Percentiles rank a stretch among this genome's conserved stretches.
Evolutionary conservation across 257 asterid species (phyloP).

Genomic region (Coffea eugenioides): DNA sequence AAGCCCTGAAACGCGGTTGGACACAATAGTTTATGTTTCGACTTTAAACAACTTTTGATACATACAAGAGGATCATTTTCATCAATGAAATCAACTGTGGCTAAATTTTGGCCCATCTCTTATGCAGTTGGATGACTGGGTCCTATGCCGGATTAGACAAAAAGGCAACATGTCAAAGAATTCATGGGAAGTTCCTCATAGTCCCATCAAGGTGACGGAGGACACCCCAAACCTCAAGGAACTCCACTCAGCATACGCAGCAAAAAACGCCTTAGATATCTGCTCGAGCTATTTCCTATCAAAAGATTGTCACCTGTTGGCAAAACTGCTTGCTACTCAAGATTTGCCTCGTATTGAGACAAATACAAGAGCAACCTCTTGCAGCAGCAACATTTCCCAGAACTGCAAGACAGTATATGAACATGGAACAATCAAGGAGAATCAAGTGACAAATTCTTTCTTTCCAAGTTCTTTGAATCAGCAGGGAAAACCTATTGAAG

Average conservation of each 20-base stretch:
- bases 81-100: background rate
- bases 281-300: conserved; percentile 40
- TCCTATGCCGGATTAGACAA: conserved; percentile 51
- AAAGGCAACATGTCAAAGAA: conserved; percentile 85
- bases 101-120: background rate
- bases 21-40: background rate
- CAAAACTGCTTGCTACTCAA: conserved; percentile 35
- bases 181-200: conserved; percentile 24
- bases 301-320: conserved; percentile 37
- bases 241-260: conserved; percentile 17
- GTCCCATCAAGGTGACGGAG: conserved; percentile 19
- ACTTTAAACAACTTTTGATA: background rate
- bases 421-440: background rate
- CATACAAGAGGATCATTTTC: background rate
- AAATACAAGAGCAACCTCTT: conserved; percentile 22
- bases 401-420: background rate
- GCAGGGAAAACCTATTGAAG: conserved; percentile 10
- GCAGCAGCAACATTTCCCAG: conserved; percentile 9
- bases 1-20: background rate
- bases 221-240: conserved; percentile 22
- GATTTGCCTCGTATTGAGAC: conserved; percentile 25
- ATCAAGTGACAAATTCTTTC: conserved; percentile 6
- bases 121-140: conserved; percentile 71
- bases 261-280: conserved; percentile 23
- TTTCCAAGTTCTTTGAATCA: conserved; percentile 4